Base-by-base conservation (phyloP, 2,329 filamentous ascomycete genomes). In the Corynespora cassiicola region DNA sequence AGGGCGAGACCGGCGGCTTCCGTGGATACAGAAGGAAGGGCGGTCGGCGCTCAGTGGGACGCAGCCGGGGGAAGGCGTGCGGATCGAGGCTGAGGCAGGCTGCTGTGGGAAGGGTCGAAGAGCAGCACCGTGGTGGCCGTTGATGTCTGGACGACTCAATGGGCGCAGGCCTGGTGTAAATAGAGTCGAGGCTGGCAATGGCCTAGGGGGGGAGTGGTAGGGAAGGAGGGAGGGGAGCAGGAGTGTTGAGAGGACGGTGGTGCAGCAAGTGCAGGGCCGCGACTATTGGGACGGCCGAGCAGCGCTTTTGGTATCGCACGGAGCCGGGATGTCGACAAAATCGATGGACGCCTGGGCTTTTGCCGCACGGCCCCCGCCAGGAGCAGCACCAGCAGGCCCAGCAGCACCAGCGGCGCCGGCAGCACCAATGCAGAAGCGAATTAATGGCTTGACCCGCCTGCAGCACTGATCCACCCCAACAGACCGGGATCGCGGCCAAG, bases 221-320 rank as follows among this genome's bases (percentile, higher is more conserved):
- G 45, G 39, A 52, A 47, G 45, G 44, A 49, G 35, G 29, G 34
- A 34, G 49, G 39, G 39, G 45, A 45, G 42, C 49, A 37, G 47
- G 48, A 54, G 52, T 64, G 61, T 64, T 65, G 63, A 58, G 63
- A 42, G 43, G 52, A 50, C 52, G 53, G 55, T 60, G 56, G 59
- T 54, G 58, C 54, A 55, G 45, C 21, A 46, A 46, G 53, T 54
- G 55, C 55, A 58, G 60, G 54, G 44, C 47, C 31, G 56, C 54
- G 59, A 54, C 54, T 63, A 62, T 62, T 61, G 58, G 56, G 48
- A 46, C 52, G 52, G 49, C 42, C 42, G 30, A 32, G 29, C 42
- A 37, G 39, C 44, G 50, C 39, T 46, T 42, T 49, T 50, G 41
- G 48, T 29, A 47, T 45, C 25, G 38, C 20, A 44, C 39, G 39